Percentiles rank a stretch among this genome's conserved stretches.
Conservation (phyloP, 371 early-diverging fungal species). For the Lichtheimia corymbifera region DNA sequence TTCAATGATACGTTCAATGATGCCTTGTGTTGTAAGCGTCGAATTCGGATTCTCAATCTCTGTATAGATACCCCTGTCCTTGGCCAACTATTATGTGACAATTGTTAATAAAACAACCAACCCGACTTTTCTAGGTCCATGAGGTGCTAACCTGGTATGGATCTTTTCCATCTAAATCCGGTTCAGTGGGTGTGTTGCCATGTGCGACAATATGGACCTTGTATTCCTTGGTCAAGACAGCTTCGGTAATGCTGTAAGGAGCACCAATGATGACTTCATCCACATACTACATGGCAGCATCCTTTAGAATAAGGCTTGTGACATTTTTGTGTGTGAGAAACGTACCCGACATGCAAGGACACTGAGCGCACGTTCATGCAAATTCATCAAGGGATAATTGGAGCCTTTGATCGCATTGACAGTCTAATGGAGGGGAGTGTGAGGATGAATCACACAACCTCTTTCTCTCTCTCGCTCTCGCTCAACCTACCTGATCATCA, state of each 20-base stretch:
- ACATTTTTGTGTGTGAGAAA: not conserved
- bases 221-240: slow-evolving; percentile 76
- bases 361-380: slow-evolving; percentile 89
- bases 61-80: slow-evolving; percentile 70
- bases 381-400: slow-evolving; percentile 92
- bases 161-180: slow-evolving; percentile 74
- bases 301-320: not conserved
- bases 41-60: slow-evolving; percentile 75
- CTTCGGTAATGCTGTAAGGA: slow-evolving; percentile 83
- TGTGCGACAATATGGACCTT: slow-evolving; percentile 80
- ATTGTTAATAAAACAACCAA: slow-evolving; percentile 7
- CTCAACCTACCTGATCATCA: slow-evolving; percentile 74
- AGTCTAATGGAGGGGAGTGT: slow-evolving; percentile 25
- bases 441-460: not conserved
- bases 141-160: slow-evolving; percentile 61
- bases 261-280: slow-evolving; percentile 92
- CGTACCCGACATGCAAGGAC: slow-evolving; percentile 85
- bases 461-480: no score
- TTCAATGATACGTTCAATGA: slow-evolving; percentile 85
- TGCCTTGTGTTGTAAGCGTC: slow-evolving; percentile 79
- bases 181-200: slow-evolving; percentile 62
- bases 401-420: slow-evolving; percentile 84
- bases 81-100: slow-evolving; percentile 55
- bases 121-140: no score
- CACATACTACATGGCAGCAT: slow-evolving; percentile 62